Conservation (phyloP, 495 filamentous ascomycete species). For the Hypoxylon perforatum region DNA sequence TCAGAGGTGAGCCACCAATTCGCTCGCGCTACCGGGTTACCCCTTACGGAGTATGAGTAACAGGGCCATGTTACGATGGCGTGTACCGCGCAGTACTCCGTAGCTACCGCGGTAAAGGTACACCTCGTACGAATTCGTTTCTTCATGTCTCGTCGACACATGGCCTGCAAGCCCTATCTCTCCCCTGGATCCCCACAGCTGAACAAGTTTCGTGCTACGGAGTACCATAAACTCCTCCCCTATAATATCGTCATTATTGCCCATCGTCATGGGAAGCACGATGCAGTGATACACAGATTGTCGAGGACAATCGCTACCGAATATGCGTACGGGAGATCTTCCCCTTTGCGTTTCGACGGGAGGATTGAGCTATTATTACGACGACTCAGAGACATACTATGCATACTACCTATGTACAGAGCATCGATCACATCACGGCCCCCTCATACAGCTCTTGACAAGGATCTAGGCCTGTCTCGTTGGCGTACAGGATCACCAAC, state of each 20-base stretch:
- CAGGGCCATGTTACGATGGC: slow-evolving; percentile 13
- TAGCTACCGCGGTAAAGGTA: not conserved
- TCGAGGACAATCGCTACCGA: slow-evolving; percentile 41
- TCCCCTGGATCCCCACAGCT: slow-evolving; percentile 30
- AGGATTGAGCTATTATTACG: slow-evolving; percentile 28
- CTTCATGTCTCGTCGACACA: slow-evolving; percentile 41
- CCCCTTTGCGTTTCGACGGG: slow-evolving; percentile 13
- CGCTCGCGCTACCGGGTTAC: slow-evolving; percentile 27
- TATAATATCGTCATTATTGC: slow-evolving; percentile 37
- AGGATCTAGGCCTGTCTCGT: slow-evolving; percentile 11
- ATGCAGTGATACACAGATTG: slow-evolving; percentile 43
- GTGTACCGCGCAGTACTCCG: slow-evolving; percentile 14
- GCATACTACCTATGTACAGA: too few relatives aligned
- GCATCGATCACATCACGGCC: slow-evolving; percentile 33
- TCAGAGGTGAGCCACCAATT: slow-evolving; percentile 43
- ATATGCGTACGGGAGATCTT: slow-evolving; percentile 23
- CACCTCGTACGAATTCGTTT: slow-evolving; percentile 11
- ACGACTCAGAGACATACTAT: slow-evolving; percentile 23
- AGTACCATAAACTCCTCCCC: slow-evolving; percentile 19
- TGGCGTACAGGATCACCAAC: slow-evolving; percentile 20
- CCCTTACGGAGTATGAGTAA: slow-evolving; percentile 26
- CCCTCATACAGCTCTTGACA: slow-evolving; percentile 21
- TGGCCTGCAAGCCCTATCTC: slow-evolving; percentile 27
- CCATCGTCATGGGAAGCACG: slow-evolving; percentile 34
- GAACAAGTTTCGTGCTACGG: slow-evolving; percentile 28